Evolutionary conservation across 2,329 filamentous ascomycete genomes (phyloP), one percentile per base, ranked within the genome.

Genomic region (Sporothrix euskadiensis): DNA sequence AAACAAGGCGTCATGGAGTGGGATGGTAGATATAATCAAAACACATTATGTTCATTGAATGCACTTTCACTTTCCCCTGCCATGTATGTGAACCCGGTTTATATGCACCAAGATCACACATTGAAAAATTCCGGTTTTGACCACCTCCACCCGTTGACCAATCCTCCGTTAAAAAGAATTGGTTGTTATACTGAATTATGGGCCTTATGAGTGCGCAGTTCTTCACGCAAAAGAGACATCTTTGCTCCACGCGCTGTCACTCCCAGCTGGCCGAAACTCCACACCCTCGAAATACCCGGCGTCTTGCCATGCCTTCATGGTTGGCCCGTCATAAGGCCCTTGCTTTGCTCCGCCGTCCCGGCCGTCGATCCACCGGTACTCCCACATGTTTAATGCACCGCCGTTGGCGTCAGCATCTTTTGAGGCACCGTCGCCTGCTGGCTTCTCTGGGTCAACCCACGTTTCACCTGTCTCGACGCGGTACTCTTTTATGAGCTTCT

Each of bases 251-350:
- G 81, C 81, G 30, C 82, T 84, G 32, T 87, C 86, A 63, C 86
- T 84, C 12, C 87, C 88, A 7, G 83, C 87, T 74, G 82, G 84
- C 76, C 90, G 87, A 78, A 95, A 94, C 80, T 94, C 95, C 32
- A 97, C 94, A 0, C 93, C 93, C 76, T 96, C 91, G 82, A 99
- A 99, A 80, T 98, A 98, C 2, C 96, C 96, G 32, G 94, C 94
- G 75, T 93, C 90, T 77, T 92, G 90, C 96, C 96, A 99, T 2
- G 93, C 92, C 78, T 90, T 89, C 96, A 99, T 98, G 52, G 91
- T 95, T 5, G 86, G 81, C 8, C 87, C 88, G 79, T 98, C 94
- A 81, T 94, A 99, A 0, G 96, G 95, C 0, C 96, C 96, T 81
- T 99, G 94, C 73, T 88, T 88, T 66, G 89, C 87, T 12, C 88